phyloP scores from a whole-genome alignment of 805 yeast species.

The Wickerhamiella domercqiae region DNA sequence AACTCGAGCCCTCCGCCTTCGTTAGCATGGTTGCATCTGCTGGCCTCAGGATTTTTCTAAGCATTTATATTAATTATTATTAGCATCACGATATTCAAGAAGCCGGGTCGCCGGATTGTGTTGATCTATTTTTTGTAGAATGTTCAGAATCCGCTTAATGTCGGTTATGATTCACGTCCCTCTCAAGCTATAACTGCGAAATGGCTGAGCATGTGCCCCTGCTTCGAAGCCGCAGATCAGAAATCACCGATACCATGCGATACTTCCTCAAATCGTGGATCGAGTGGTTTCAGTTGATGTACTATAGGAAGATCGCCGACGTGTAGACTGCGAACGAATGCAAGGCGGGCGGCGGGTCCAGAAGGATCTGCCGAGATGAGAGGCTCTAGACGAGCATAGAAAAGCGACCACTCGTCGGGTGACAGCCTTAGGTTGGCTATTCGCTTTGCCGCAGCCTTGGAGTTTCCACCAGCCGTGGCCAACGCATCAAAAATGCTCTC shows the following conservation, averaged over 20 bases:
- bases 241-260: conserved; percentile 1
- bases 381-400: conserved; percentile 5
- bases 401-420: conserved; percentile 11
- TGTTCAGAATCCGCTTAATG: too few species aligned
- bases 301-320: conserved; percentile 11
- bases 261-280: not conserved
- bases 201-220: too few species aligned
- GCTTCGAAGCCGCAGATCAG: too few species aligned
- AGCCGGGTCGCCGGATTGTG: too few species aligned
- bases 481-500: conserved; percentile 5
- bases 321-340: conserved; percentile 13
- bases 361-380: conserved; percentile 1
- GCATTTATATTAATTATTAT: too few species aligned
- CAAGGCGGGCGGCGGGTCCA: conserved; percentile 6
- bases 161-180: too few species aligned
- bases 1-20: too few species aligned
- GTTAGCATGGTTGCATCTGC: too few species aligned
- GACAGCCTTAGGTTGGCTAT: conserved; percentile 14
- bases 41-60: too few species aligned
- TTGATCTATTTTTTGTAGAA: too few species aligned
- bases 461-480: conserved; percentile 3
- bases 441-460: conserved; percentile 3
- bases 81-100: too few species aligned
- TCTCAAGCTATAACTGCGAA: too few species aligned
- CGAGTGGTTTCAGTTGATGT: conserved; percentile 3